These are phyloP conservation scores for Bipolaris victoriae DNA, from an alignment of 2,329 filamentous ascomycete genomes.

Conservation along the genomic window DNA sequence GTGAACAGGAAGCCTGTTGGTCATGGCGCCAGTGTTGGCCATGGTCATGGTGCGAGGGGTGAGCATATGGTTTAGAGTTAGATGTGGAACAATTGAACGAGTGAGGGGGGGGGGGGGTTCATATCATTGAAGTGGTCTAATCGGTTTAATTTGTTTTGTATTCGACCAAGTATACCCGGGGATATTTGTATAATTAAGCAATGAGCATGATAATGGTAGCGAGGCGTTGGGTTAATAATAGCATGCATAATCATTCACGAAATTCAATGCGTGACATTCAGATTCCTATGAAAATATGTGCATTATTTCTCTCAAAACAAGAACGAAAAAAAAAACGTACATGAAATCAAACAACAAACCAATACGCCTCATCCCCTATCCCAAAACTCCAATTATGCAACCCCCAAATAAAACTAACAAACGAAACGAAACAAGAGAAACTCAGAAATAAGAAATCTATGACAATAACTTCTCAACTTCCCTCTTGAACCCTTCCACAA, in stretches of 20 bases:
- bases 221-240: background rate
- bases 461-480: constrained; percentile 5
- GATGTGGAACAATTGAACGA: background rate
- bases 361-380: no score
- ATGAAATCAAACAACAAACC: no score
- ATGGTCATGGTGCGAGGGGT: background rate
- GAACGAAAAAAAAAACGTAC: no score
- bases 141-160: background rate
- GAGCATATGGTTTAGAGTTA: constrained; percentile 14
- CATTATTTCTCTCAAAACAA: no score
- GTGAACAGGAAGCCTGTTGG: constrained; percentile 20
- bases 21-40: background rate
- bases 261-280: no score
- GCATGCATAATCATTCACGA: no score
- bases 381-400: no score
- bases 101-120: background rate
- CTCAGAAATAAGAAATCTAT: no score
- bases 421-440: no score
- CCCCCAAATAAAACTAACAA: no score
- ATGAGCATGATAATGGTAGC: background rate
- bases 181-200: background rate
- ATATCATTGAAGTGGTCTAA: background rate
- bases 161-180: background rate
- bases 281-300: no score
- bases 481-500: constrained; percentile 43